A percentile compares a stretch with the other conserved stretches of the same genome.
Evolutionary conservation across 1,139 yeast genomes (phyloP).

Genomic region (Suhomyces kunorum): DNA sequence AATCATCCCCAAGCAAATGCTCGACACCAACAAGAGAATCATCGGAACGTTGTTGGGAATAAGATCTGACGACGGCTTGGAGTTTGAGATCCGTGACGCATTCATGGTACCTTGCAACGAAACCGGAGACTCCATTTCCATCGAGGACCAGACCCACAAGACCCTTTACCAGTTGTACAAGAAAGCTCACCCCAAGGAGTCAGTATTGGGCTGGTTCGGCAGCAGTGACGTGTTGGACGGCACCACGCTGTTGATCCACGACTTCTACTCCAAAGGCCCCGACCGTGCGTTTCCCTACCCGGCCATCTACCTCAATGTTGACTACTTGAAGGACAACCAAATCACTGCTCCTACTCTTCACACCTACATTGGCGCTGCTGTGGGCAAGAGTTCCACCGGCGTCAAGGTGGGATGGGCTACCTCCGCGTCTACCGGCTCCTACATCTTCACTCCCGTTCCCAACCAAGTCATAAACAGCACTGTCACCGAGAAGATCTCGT

Average conservation of each 20-base stretch:
- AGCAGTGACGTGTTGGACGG: constrained; percentile 64
- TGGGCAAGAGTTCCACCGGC: constrained; percentile 53
- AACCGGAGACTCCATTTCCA: constrained; percentile 70
- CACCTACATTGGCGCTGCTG: constrained; percentile 76
- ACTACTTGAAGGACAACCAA: constrained; percentile 37
- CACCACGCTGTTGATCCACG: constrained; percentile 82
- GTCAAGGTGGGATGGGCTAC: constrained; percentile 54
- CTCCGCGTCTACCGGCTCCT: constrained; percentile 44
- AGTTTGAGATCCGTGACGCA: constrained; percentile 72
- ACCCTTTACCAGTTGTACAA: constrained; percentile 71
- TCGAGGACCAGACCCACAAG: constrained; percentile 75
- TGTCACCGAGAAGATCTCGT: constrained; percentile 58
- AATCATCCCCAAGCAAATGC: constrained; percentile 47
- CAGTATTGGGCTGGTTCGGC: constrained; percentile 88
- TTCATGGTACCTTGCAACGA: constrained; percentile 84
- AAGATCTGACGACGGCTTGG: constrained; percentile 84
- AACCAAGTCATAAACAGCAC: constrained; percentile 63
- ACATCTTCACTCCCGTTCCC: constrained; percentile 78
- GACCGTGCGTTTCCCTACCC: constrained; percentile 76
- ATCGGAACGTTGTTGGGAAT: constrained; percentile 83
- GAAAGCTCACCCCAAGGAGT: constrained; percentile 77
- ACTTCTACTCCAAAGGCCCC: constrained; percentile 70
- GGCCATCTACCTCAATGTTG: constrained; percentile 72
- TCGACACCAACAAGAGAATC: constrained; percentile 55
- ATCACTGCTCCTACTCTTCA: constrained; percentile 49